Evolutionary conservation across 805 yeast species (phyloP), one percentile per base, ranked within the genome.

Genomic region (Nakazawaea siamensis): DNA sequence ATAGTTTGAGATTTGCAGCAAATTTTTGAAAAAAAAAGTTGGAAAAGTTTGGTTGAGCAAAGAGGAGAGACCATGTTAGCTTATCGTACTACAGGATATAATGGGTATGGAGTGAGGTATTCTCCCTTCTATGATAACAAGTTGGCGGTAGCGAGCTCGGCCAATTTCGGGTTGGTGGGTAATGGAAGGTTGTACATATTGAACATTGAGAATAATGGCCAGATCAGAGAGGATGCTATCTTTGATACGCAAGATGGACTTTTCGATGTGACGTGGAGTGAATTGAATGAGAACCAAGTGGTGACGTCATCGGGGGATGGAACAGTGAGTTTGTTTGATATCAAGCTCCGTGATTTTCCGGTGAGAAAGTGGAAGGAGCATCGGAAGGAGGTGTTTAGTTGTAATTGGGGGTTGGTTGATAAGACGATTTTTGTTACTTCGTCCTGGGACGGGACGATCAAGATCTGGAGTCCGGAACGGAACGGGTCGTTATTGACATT

Each of bases 161-260:
- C 97, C 18, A 92, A 90, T 60, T 90, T 77, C 55, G 97, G 97
- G 2, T 62, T 90, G 4, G 95, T 87, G 3, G 98, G 98, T 2
- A 90, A 90, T 55, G 98, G 98, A 5, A 70, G 84, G 45, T 61
- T 90, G 19, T 79, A 64, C 45, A 64, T 90, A 1, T 60, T 90
- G 17, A 76, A 75, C 32, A 82, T 90, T 31, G 72, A 68, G 34
- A 72, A 75, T 16, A 60, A 65, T 41, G 97, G 97, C 1, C 48
- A 45, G n/a, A 66, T 85, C 13, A 48, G 49, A 4, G 68, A 68
- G 26, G 75, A 73, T 30, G 58, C 67, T 4, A 54, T 70, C 12
- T 90, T 84, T 62, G 86, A 86, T 41, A 90, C 97, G 0, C 97
- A 90, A 55, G 98, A 90, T 58, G 95, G 96, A 5, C 62, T 88